A percentile compares a stretch with the other conserved stretches of the same genome.
Evolutionary conservation across 2,329 filamentous ascomycete species (phyloP).

Genomic region (Penicillium sp.): DNA sequence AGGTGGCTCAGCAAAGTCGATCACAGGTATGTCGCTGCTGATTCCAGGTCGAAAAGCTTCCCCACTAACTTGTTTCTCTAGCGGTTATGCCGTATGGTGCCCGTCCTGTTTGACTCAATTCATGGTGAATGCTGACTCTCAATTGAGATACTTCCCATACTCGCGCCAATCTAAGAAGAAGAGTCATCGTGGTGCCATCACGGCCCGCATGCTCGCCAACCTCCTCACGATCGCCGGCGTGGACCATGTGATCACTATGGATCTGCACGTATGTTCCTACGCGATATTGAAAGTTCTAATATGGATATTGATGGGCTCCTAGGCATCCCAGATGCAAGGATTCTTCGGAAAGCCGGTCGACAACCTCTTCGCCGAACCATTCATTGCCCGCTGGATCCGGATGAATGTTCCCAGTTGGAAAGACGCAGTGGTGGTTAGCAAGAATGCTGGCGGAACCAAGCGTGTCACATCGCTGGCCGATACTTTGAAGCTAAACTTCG

Average conservation of each 20-base stretch:
- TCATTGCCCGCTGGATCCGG: constrained; percentile 93
- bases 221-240: constrained; percentile 90
- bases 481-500: constrained; percentile 94
- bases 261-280: constrained; percentile 68
- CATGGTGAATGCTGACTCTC: constrained; percentile 39
- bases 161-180: constrained; percentile 99
- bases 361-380: constrained; percentile 91
- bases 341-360: constrained; percentile 98
- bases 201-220: constrained; percentile 95
- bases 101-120: constrained; percentile 28
- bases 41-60: constrained; percentile 2
- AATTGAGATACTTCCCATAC: constrained; percentile 83
- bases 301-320: constrained; percentile 19
- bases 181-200: constrained; percentile 92
- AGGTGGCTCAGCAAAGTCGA: constrained; percentile 92
- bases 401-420: constrained; percentile 84
- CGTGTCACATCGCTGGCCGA: constrained; percentile 94
- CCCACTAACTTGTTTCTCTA: constrained; percentile 24
- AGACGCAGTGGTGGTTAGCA: constrained; percentile 91
- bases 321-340: constrained; percentile 95
- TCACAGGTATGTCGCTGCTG: constrained; percentile 69
- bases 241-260: constrained; percentile 95
- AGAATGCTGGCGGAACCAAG: constrained; percentile 97
- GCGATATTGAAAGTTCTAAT: neutral
- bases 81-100: constrained; percentile 50